These are phyloP conservation scores for Trichophyton benhamiae DNA, from an alignment of 2,329 filamentous ascomycete genomes.

Conservation along the genomic window DNA sequence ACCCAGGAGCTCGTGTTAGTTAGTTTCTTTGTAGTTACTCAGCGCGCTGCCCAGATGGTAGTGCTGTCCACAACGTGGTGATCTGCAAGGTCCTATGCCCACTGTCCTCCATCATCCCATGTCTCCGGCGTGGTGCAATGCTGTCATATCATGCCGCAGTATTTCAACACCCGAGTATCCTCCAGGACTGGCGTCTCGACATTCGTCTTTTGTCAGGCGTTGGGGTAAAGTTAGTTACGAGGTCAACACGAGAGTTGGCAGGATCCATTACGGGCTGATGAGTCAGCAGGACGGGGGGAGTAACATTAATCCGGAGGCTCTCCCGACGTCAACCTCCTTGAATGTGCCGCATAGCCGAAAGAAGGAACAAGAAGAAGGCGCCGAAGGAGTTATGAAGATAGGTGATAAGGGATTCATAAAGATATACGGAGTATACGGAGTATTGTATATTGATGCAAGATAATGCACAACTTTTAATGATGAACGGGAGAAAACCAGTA, in stretches of 20 bases:
- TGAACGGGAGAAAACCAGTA: not conserved
- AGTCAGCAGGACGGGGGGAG: not conserved
- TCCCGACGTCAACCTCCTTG: not conserved
- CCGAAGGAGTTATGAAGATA: not conserved
- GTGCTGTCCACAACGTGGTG: too few species aligned
- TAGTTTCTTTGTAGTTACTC: not conserved
- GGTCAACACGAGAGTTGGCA: not conserved
- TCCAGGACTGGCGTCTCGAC: too few species aligned
- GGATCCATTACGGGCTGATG: not conserved
- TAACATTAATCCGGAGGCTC: not conserved
- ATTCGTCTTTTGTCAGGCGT: too few species aligned
- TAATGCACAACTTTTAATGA: not conserved
- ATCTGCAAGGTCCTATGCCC: too few species aligned
- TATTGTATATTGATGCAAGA: not conserved
- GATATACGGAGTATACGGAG: not conserved
- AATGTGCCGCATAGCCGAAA: not conserved
- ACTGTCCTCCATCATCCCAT: too few species aligned
- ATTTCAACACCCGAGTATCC: too few species aligned
- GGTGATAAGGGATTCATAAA: not conserved
- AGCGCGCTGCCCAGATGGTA: too few species aligned
- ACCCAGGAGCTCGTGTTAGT: not conserved
- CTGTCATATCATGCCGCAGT: too few species aligned
- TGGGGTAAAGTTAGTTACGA: too few species aligned
- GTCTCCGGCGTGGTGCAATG: too few species aligned
- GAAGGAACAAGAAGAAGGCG: not conserved